A percentile compares a stretch with the other conserved stretches of the same genome.
Evolutionary conservation across 2,329 filamentous ascomycete genomes (phyloP).

Genomic region (Colletotrichum spaethianum): DNA sequence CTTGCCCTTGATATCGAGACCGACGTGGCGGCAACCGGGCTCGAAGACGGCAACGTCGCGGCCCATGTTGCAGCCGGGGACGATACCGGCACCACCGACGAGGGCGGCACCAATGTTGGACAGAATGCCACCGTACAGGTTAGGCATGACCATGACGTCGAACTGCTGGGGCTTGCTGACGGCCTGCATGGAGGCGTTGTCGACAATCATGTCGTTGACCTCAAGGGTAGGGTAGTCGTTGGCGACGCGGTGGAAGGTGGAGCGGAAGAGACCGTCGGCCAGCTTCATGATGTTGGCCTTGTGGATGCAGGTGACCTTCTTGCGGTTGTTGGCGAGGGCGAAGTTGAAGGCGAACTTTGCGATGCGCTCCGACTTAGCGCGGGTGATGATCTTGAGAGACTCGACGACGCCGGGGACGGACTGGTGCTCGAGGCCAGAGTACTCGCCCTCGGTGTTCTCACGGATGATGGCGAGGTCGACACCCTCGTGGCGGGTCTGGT

Average conservation of each 20-base stretch:
- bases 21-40: slow-evolving; percentile 98
- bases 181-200: slow-evolving; percentile 99
- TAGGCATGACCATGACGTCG: slow-evolving; percentile 99
- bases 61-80: slow-evolving; percentile 99
- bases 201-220: slow-evolving; percentile 99
- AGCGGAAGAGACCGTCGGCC: slow-evolving; percentile 98
- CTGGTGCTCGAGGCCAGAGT: slow-evolving; percentile 99
- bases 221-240: slow-evolving; percentile 97
- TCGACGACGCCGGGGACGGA: slow-evolving; percentile 96
- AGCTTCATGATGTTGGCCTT: slow-evolving; percentile 99
- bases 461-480: slow-evolving; percentile 99
- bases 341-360: slow-evolving; percentile 99
- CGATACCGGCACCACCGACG: slow-evolving; percentile 95
- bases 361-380: slow-evolving; percentile 98
- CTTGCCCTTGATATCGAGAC: slow-evolving; percentile 99
- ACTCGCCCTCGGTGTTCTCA: slow-evolving; percentile 99
- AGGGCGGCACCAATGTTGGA: slow-evolving; percentile 99
- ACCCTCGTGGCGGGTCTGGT: slow-evolving; percentile 96
- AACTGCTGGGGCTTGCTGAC: slow-evolving; percentile 97
- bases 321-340: slow-evolving; percentile 97
- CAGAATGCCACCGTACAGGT: slow-evolving; percentile 97
- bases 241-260: slow-evolving; percentile 93
- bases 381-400: slow-evolving; percentile 99
- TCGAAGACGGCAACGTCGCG: slow-evolving; percentile 98
- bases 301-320: slow-evolving; percentile 99